Base-by-base conservation (phyloP, 1,284 basidiomycete genomes). In the Naganishia liquefaciens region DNA sequence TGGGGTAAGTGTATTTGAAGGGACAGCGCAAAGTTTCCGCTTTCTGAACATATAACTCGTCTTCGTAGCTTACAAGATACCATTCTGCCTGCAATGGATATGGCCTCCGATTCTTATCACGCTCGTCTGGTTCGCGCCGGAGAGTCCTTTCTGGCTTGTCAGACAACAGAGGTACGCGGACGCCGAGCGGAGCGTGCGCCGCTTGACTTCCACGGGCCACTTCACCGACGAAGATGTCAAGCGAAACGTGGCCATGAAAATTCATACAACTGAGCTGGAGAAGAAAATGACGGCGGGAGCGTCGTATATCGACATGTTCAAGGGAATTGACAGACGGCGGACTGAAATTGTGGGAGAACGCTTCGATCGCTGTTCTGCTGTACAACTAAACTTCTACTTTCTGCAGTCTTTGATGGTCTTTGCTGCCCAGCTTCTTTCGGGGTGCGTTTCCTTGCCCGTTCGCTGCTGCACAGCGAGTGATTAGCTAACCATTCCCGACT, bases 71-170 rank as follows among this genome's bases (percentile, higher is more conserved):
- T 60, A 39, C 57, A 60, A 50, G 21, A 67, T 63, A 52, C 64
- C 64, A 28, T 65, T 65, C 54, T 23, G 58, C 70, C 27, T 72
- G 53, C 79, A 80, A 72, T 81, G 78, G 78, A 64, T 80, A 40
- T 77, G 79, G 79, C 71, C 74, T 11, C 67, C 72, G 5, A 73
- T 75, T 5, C 70, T 78, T 19, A 68, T 80, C 69, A 61, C 75
- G 51, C 69, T 73, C 54, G 78, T 63, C 37, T 74, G 68, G 57
- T 69, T 74, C 46, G 69, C 71, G 10, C 76, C 77, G 27, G 72
- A 76, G 49, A 76, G 74, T 0, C 76, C 75, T 1, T 78, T 74
- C 73, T 73, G 70, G 65, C 66, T 72, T 10, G 74, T 77, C 13
- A 70, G 76, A 58, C 64, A 72, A 27, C 71, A 70, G 15, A 67